These are phyloP conservation scores for Colletotrichum magnum DNA, from an alignment of 2,329 filamentous ascomycete species.

Conservation along the genomic window DNA sequence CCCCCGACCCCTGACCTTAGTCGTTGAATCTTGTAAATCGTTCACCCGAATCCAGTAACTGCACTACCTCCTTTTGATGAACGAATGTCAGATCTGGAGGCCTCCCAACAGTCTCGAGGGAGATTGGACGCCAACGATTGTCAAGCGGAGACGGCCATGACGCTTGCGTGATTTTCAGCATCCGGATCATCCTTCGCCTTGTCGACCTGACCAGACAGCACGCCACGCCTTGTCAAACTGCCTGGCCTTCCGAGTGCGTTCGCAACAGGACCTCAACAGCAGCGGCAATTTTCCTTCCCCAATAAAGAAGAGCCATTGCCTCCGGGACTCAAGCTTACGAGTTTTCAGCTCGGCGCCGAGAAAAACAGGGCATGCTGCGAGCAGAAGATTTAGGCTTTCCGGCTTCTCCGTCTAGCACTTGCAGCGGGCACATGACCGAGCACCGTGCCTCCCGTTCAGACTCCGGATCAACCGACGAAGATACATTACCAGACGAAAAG, in stretches of 20 bases:
- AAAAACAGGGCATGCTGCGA: slow-evolving; percentile 2
- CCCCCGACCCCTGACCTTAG: background rate
- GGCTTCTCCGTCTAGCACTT: background rate
- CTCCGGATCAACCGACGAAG: background rate
- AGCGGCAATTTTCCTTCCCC: too few relatives aligned
- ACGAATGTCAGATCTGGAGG: slow-evolving; percentile 2
- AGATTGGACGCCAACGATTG: background rate
- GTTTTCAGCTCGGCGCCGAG: too few relatives aligned
- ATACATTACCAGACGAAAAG: background rate
- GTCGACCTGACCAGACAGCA: background rate
- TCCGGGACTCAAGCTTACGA: too few relatives aligned
- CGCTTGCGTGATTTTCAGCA: background rate
- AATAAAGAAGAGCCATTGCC: too few relatives aligned
- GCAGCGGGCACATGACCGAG: background rate
- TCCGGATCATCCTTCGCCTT: background rate
- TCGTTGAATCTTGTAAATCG: slow-evolving; percentile 7
- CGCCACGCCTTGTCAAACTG: too few relatives aligned
- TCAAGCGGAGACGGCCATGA: background rate
- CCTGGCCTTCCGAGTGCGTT: too few relatives aligned
- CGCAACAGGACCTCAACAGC: too few relatives aligned
- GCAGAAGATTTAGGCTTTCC: slow-evolving; percentile 16
- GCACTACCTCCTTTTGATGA: background rate
- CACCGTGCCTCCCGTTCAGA: background rate
- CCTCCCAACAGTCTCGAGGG: slow-evolving; percentile 1
- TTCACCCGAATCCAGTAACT: background rate